phyloP scores from a whole-genome alignment of 495 filamentous ascomycete species.

The Polyplosphaeria fusca region DNA sequence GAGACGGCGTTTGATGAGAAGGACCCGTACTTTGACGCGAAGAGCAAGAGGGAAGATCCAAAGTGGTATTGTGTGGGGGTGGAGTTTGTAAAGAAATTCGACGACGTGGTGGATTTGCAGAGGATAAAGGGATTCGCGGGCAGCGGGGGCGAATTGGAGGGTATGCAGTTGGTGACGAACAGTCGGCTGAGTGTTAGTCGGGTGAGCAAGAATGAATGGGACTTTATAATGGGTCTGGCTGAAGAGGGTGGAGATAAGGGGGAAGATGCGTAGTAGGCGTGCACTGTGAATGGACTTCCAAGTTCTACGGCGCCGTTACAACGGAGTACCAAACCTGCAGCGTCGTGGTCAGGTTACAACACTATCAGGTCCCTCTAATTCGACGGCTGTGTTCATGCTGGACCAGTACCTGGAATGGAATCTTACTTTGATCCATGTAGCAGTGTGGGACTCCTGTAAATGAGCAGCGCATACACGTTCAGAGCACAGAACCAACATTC shows the following conservation, averaged over 20 bases:
- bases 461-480: too few relatives aligned
- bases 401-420: too few relatives aligned
- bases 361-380: too few relatives aligned
- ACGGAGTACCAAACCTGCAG: too few relatives aligned
- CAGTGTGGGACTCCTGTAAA: too few relatives aligned
- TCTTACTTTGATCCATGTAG: too few relatives aligned
- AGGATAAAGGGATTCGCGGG: conserved; percentile 64
- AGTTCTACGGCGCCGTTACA: too few relatives aligned
- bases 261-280: too few relatives aligned
- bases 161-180: conserved; percentile 80
- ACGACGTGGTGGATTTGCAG: conserved; percentile 64
- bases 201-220: conserved; percentile 72
- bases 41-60: conserved; percentile 66
- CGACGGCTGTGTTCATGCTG: too few relatives aligned
- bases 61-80: conserved; percentile 91
- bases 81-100: conserved; percentile 75
- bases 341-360: too few relatives aligned
- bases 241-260: conserved; percentile 14
- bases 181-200: conserved; percentile 78
- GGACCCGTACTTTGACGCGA: conserved; percentile 80
- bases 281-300: too few relatives aligned
- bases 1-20: conserved; percentile 76
- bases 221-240: conserved; percentile 62
- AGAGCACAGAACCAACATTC: too few relatives aligned
- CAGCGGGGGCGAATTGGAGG: conserved; percentile 62